Base-by-base conservation (phyloP, 495 filamentous ascomycete species). In the Xylaria scruposa region DNA sequence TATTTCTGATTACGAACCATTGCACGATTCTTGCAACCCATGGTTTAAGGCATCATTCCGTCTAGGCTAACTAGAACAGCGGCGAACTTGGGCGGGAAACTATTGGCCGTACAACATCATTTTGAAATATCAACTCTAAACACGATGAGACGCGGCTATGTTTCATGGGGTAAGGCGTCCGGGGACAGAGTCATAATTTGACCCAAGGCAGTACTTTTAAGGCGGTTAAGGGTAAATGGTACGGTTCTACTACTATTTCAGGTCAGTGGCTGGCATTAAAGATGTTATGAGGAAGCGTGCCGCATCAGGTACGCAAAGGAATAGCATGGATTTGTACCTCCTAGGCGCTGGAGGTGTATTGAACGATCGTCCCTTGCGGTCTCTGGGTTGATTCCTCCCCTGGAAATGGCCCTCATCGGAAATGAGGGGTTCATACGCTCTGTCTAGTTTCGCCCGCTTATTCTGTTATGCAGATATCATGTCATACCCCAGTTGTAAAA, bases 391-490 rank as follows among this genome's bases (percentile, higher is more conserved):
- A 56, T 46, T 69, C 44, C 10, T 54, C 12, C 53, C 29, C 54
- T 12, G 10, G 67, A 46, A 61, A 36, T 24, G n/a, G 7, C 67
- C 10, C 9, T 47, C 13, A 4, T 56, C 54, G 40, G 19, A 49
- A 19, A 9, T 29, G 10, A 40, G 31, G 54, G 9, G 31, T 42
- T 3, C 33, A 36, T 10, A 33, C 13, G 15, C 38, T 54, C 51
- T 38, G 7, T 24, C 66, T 47, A 29, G 21, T 58, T 38, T 53
- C 31, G 7, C 31, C 17, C 15, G 1, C 51, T 33, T 69, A 61
- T 56, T 31, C 12, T 42, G 10, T 56, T 56, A 24, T 68, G 54
- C 33, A 44, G 54, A 61, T 69, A 61, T 49, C 42, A 69, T 69
- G 54, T 38, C 67, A 44, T 60, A 60, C 54, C 54, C 67, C 42